Evolutionary conservation across 2,329 filamentous ascomycete genomes (phyloP), one percentile per base, ranked within the genome.

Genomic region (Colletotrichum navitas): DNA sequence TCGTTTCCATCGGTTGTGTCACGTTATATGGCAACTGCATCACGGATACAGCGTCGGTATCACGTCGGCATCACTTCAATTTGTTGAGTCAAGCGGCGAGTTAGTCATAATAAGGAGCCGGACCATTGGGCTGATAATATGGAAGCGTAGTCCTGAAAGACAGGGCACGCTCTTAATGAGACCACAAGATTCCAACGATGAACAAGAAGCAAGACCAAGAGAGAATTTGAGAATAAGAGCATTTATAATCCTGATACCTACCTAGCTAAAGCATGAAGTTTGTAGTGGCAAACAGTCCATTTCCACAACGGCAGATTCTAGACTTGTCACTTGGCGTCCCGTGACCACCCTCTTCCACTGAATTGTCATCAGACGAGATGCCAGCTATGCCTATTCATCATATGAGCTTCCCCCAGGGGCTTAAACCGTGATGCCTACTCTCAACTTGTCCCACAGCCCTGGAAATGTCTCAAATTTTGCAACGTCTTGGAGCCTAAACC

Each of bases 1-100:
- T 45, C 18, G n/a, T 8, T 26, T 5, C 5, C 11, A 36, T 32
- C 16, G 56, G n/a, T 5, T 41, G 32, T 18, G 3, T 10, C 52
- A 45, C 24, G 24, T 2, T 16, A 1, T 26, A n/a, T 24, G 11
- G 1, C 29, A 18, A 5, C 14, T 18, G 47, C 16, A 26, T 11
- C 36, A 10, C 5, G 7, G 2, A 21, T 43, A 7, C 10, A 59
- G 7, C 4, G 1, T 26, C 18, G 3, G 1, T 1, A 6, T 12
- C 6, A 3, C 8, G 32, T 3, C 2, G 2, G 2, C 0, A 6
- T 12, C 12, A 3, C 8, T 32, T 6, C 1, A 1, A 1, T 14
- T 32, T 14, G 29, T 2, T 21, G 3, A 14, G 26, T 14, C 1
- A 2, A n/a, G 1, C 11, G 29, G 11, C 18, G 29, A 55, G 21